These are phyloP conservation scores for Elsinoe perseae DNA, from an alignment of 2,329 filamentous ascomycete species.

Conservation along the genomic window DNA sequence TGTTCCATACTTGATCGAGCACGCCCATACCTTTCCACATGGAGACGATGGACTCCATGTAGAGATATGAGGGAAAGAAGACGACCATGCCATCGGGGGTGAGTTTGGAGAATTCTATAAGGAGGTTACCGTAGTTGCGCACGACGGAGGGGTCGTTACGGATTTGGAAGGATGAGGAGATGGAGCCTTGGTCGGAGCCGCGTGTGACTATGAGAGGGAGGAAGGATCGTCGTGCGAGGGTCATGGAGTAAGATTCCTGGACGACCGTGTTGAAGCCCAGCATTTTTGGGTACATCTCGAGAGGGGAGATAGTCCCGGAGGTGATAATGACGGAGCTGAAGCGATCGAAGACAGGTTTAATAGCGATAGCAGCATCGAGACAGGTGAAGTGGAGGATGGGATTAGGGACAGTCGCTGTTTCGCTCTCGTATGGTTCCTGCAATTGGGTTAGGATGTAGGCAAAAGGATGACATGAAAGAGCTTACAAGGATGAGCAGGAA, in stretches of 20 bases:
- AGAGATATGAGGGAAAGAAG: slow-evolving; percentile 96
- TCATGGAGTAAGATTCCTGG: slow-evolving; percentile 97
- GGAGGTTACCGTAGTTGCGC: slow-evolving; percentile 85
- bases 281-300: slow-evolving; percentile 99
- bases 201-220: slow-evolving; percentile 95
- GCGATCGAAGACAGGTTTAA: slow-evolving; percentile 93
- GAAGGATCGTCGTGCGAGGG: slow-evolving; percentile 87
- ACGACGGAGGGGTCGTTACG: slow-evolving; percentile 96
- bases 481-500: slow-evolving; percentile 78
- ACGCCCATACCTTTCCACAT: slow-evolving; percentile 99
- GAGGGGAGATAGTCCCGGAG: slow-evolving; percentile 88
- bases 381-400: slow-evolving; percentile 96
- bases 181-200: slow-evolving; percentile 85
- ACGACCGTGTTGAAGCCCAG: slow-evolving; percentile 86
- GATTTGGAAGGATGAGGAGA: slow-evolving; percentile 91
- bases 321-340: slow-evolving; percentile 99
- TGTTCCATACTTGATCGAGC: slow-evolving; percentile 96
- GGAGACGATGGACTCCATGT: slow-evolving; percentile 98
- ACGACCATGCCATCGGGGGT: slow-evolving; percentile 98
- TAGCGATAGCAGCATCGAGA: slow-evolving; percentile 93
- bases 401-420: slow-evolving; percentile 90
- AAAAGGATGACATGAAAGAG: not conserved
- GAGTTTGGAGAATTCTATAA: slow-evolving; percentile 92
- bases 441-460: not conserved
- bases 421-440: slow-evolving; percentile 82